Evolutionary conservation across 768 basidiomycete species (phyloP).

Genomic region (Phaeotremella fagi): DNA sequence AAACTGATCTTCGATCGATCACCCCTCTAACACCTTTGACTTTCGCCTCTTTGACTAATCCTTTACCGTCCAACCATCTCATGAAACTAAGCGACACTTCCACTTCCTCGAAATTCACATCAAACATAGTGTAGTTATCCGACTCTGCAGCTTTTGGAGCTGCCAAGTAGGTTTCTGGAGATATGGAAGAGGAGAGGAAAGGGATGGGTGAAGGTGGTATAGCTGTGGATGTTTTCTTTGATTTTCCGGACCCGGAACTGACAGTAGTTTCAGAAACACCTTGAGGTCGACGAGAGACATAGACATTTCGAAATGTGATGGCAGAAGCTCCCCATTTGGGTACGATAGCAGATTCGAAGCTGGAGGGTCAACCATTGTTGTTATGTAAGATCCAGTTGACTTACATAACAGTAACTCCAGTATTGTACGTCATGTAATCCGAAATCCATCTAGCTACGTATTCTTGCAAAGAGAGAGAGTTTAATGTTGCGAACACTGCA

Average conservation of each 20-base stretch:
- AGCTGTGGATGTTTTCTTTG: conserved; percentile 20
- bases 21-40: conserved; percentile 92
- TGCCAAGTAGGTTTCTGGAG: conserved; percentile 32
- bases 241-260: too few species aligned
- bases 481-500: conserved; percentile 79
- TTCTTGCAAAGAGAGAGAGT: conserved; percentile 66
- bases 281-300: conserved; percentile 74
- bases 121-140: conserved; percentile 82
- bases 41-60: conserved; percentile 81
- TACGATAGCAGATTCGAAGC: conserved; percentile 93
- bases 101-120: conserved; percentile 86
- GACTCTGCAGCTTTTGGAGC: conserved; percentile 22
- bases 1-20: conserved; percentile 78
- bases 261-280: background rate
- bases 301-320: conserved; percentile 95
- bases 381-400: background rate
- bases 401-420: conserved; percentile 79
- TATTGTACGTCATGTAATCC: conserved; percentile 86
- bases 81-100: conserved; percentile 88
- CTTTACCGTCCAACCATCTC: conserved; percentile 93
- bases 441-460: conserved; percentile 83
- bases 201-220: conserved; percentile 33
- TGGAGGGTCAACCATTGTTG: conserved; percentile 1
- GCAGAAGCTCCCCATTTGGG: conserved; percentile 96
- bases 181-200: conserved; percentile 31